Evolutionary conservation across 306 rosid genomes (phyloP).

Genomic region (Lablab purpureus): DNA sequence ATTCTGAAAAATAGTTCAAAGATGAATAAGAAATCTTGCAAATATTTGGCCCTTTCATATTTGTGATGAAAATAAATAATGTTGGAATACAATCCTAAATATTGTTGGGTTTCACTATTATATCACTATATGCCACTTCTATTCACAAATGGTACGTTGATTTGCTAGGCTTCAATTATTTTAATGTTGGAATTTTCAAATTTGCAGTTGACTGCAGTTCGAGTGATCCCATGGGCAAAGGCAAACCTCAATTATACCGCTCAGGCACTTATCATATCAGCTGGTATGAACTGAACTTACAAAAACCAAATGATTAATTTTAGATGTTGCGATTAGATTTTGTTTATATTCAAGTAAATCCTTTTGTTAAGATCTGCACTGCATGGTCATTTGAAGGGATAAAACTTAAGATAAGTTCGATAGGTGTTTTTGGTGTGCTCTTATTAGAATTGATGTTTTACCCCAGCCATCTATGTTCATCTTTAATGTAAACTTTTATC

Average conservation of each 20-base stretch:
- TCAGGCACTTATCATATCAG: conserved; percentile 92
- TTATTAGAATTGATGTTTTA: neutral
- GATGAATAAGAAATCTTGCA: conserved; percentile 30
- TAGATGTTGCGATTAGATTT: conserved; percentile 3
- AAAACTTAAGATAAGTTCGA: neutral
- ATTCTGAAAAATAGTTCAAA: neutral
- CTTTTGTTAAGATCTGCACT: conserved; percentile 8
- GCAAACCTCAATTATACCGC: conserved; percentile 92
- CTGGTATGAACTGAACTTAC: conserved; percentile 58
- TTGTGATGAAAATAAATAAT: conserved; percentile 18
- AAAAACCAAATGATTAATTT: conserved; percentile 16
- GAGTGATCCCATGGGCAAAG: conserved; percentile 93
- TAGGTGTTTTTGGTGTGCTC: neutral
- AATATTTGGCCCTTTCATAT: neutral
- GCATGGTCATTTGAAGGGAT: neutral
- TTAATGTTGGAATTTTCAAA: conserved; percentile 19
- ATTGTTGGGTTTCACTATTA: neutral
- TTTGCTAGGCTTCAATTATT: neutral
- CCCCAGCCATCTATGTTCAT: neutral
- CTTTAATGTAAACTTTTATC: neutral
- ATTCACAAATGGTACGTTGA: conserved; percentile 21
- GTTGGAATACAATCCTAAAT: neutral
- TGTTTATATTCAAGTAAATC: neutral
- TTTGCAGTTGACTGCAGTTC: conserved; percentile 79
- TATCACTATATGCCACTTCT: conserved; percentile 17